These are phyloP conservation scores for Pestalotiopsis sp. DNA, from an alignment of 2,329 filamentous ascomycete species.

Conservation along the genomic window DNA sequence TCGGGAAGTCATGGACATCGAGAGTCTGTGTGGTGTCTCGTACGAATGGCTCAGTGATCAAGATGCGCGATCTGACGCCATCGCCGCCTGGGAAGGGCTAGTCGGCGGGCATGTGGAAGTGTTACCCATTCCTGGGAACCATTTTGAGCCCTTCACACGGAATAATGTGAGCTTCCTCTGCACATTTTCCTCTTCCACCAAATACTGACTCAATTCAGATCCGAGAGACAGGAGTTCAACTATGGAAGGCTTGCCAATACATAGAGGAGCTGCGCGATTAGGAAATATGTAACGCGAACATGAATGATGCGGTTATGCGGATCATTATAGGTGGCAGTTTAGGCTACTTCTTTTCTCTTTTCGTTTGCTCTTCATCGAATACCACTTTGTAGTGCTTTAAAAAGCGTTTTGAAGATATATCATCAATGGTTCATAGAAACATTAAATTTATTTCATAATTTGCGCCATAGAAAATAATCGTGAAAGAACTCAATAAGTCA, in stretches of 20 bases:
- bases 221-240: conserved; percentile 7
- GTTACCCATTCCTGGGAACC: conserved; percentile 11
- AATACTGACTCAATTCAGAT: conserved; percentile 6
- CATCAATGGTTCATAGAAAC: too few species aligned
- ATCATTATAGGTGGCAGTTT: neutral
- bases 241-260: conserved; percentile 11
- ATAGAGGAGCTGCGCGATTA: neutral
- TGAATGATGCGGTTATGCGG: neutral
- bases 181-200: neutral
- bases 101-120: conserved; percentile 6
- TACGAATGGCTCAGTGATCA: conserved; percentile 23
- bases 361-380: neutral
- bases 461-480: too few species aligned
- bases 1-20: conserved; percentile 18
- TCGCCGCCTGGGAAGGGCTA: conserved; percentile 6
- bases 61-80: neutral
- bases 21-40: conserved; percentile 20
- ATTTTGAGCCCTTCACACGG: conserved; percentile 12
- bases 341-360: neutral
- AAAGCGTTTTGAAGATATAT: too few species aligned
- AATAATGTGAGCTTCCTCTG: conserved; percentile 1
- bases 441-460: too few species aligned
- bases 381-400: too few species aligned
- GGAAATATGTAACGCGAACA: neutral
- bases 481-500: neutral